phyloP scores from a whole-genome alignment of 306 rosid species.

The Castanea sativa region DNA sequence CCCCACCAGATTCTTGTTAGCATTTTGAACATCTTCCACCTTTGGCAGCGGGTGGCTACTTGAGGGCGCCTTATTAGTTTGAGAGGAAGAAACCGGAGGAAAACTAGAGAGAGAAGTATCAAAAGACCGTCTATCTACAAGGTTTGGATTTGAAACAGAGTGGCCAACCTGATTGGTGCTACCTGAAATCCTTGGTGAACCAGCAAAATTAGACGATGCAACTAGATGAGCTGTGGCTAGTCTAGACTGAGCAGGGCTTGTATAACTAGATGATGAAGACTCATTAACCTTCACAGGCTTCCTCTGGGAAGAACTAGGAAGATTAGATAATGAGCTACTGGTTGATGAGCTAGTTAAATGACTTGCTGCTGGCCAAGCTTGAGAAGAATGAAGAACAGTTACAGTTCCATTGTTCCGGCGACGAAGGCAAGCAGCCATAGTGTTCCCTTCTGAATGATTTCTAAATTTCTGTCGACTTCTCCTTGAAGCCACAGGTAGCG shows the following conservation, averaged over 20 bases:
- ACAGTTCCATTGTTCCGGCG: neutral
- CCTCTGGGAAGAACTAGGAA: conserved; percentile 20
- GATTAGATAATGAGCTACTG: conserved; percentile 1
- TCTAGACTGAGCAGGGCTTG: neutral
- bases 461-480: neutral
- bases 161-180: neutral
- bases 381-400: neutral
- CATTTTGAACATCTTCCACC: neutral
- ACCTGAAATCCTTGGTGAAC: neutral
- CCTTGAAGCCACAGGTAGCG: neutral
- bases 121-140: neutral
- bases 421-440: neutral
- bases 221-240: neutral
- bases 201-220: neutral
- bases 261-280: conserved; percentile 26
- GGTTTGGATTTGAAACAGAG: neutral
- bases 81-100: neutral
- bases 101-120: neutral
- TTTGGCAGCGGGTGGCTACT: neutral
- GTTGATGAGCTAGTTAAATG: neutral
- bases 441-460: neutral
- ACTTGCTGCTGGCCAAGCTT: neutral
- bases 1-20: conserved; percentile 6
- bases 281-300: conserved; percentile 23
- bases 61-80: neutral